Evolutionary conservation across 2,329 filamentous ascomycete species (phyloP).

Genomic region (Fusarium temperatum): DNA sequence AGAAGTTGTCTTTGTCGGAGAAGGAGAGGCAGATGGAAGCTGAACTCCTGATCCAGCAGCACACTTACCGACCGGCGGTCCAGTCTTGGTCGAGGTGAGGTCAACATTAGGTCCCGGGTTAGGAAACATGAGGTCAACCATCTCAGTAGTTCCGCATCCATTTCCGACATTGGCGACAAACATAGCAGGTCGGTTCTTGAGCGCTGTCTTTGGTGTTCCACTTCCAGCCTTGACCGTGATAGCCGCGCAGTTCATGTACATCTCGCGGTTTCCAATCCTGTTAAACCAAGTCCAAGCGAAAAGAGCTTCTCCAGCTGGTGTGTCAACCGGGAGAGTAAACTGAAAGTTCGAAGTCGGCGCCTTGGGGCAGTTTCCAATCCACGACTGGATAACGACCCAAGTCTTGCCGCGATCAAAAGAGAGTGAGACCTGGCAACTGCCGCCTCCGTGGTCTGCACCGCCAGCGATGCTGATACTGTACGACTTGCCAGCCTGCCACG

Average conservation of each 20-base stretch:
- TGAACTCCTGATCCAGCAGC: slow-evolving; percentile 31
- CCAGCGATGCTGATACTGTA: slow-evolving; percentile 72
- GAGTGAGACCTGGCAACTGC: slow-evolving; percentile 78
- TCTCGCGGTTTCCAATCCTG: slow-evolving; percentile 78
- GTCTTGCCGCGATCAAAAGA: slow-evolving; percentile 75
- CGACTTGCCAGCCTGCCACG: slow-evolving; percentile 68
- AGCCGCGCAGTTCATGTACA: slow-evolving; percentile 86
- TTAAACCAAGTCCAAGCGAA: slow-evolving; percentile 84
- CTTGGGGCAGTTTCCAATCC: slow-evolving; percentile 62
- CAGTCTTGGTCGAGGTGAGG: slow-evolving; percentile 52
- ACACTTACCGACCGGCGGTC: slow-evolving; percentile 28
- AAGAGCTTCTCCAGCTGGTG: slow-evolving; percentile 61
- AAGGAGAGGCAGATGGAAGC: slow-evolving; percentile 21
- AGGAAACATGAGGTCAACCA: slow-evolving; percentile 69
- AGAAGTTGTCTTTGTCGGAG: slow-evolving; percentile 7
- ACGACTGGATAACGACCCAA: slow-evolving; percentile 72
- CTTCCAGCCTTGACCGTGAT: slow-evolving; percentile 64
- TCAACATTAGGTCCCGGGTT: slow-evolving; percentile 52
- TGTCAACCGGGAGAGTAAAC: slow-evolving; percentile 68
- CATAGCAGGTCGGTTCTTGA: slow-evolving; percentile 69
- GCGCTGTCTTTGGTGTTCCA: slow-evolving; percentile 43
- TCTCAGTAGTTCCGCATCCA: slow-evolving; percentile 50
- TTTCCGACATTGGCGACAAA: slow-evolving; percentile 75
- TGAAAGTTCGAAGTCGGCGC: slow-evolving; percentile 59
- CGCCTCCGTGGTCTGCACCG: slow-evolving; percentile 70